These are phyloP conservation scores for Dipodascus geniculatus DNA, from an alignment of 805 yeast genomes.

Conservation along the genomic window DNA sequence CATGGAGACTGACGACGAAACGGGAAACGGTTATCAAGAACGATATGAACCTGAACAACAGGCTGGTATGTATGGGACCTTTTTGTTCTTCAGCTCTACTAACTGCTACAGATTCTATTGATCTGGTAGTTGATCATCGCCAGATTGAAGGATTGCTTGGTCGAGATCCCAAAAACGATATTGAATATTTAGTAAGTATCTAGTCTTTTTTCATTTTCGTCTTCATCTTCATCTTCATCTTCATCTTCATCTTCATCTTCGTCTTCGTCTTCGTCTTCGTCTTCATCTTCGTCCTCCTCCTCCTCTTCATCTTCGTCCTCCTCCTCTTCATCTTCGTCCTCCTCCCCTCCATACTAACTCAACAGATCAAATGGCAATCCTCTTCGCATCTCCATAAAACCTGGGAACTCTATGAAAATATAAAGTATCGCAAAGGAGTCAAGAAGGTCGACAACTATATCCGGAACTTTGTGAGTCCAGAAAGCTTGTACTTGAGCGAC, in stretches of 20 bases:
- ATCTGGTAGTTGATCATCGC: conserved; percentile 45
- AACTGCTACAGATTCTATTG: conserved; percentile 33
- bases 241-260: too few species aligned
- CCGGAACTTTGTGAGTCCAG: conserved; percentile 60
- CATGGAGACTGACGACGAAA: conserved; percentile 22
- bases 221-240: too few species aligned
- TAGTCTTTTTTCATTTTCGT: too few species aligned
- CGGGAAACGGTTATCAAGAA: conserved; percentile 11
- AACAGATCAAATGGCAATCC: conserved; percentile 70
- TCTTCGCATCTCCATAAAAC: conserved; percentile 88
- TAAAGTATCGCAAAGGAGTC: conserved; percentile 50
- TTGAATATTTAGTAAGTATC: conserved; percentile 21
- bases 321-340: too few species aligned
- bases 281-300: too few species aligned
- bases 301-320: too few species aligned
- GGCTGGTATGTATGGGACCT: conserved; percentile 1
- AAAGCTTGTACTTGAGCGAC: conserved; percentile 66
- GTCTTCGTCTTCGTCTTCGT: too few species aligned
- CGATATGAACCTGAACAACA: conserved; percentile 9
- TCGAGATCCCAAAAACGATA: conserved; percentile 22
- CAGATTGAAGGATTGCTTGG: conserved; percentile 28
- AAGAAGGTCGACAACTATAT: conserved; percentile 86
- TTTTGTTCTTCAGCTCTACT: conserved; percentile 16
- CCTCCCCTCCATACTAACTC: too few species aligned
- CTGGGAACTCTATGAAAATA: conserved; percentile 62